Evolutionary conservation across 208 protist genomes (phyloP), one percentile per base, ranked within the genome.

Genomic region (Trypanosoma scelopori): DNA sequence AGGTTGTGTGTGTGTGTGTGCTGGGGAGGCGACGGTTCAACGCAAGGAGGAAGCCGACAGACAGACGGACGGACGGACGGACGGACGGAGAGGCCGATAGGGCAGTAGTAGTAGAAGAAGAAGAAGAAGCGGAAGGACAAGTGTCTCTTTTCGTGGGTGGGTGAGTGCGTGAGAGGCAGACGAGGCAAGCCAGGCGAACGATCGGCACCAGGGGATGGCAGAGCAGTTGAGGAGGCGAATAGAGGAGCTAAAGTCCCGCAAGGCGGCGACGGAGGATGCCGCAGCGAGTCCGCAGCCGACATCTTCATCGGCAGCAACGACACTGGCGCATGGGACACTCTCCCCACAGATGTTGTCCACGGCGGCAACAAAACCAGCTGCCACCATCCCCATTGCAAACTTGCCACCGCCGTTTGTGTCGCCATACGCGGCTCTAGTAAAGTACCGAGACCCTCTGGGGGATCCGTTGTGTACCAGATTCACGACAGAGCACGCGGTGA

Each of bases 401-500:
- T 45, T 57, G 42, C 84, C 81, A 13, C 84, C 84, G 15, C 53
- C 72, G 9, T 91, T 91, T 62, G 50, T 67, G 1, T 87, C 84
- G 20, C 81, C 84, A 4, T 60, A 73, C 18, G 63, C 27, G 0
- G 79, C 79, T 5, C 72, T 79, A 7, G 67, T 85, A 3, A 69
- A 77, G 57, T 89, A 87, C 69, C 67, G 86, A 20, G 81, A 92
- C 60, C 28, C 25, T 11, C 41, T 57, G n/a, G 43, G 25, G 9
- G 86, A 89, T 52, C 78, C 82, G 5, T 73, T 92, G 1, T 86
- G 82, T 57, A 60, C 49, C 37, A 23, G 52, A 1, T 84, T 92
- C 49, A 87, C 75, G 0, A 65, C 74, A 20, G 13, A 22, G 15
- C 4, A 55, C 41, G 76, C 71, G 11, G 55, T 78, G 18, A 23